Base-by-base conservation (phyloP, 2,329 filamentous ascomycete species). In the Aureobasidium lini region DNA sequence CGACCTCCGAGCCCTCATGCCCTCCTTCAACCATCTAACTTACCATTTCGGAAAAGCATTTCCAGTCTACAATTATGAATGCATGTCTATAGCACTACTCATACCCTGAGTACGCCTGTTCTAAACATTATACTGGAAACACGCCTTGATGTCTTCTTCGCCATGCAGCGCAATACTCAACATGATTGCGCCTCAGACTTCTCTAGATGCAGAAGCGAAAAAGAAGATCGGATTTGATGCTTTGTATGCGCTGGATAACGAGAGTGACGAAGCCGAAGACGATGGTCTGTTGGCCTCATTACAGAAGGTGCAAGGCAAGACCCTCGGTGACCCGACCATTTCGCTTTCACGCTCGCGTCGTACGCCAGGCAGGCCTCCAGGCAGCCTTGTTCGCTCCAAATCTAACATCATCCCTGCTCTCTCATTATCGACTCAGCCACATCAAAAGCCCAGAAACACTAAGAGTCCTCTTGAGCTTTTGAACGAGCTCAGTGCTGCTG, bases 211-310 rank as follows among this genome's bases (percentile, higher is more conserved):
- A 8, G 54, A 32, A 18, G 18, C 23, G 4, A 57, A 16, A 29
- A 69, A 69, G 61, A 62, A 63, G 61, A 58, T 59, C 13, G 32
- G 62, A 28, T 69, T 64, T 42, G 62, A 65, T 46, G 62, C 53
- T 3, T 60, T 69, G 18, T 64, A 64, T 32, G 59, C 60, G 2
- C 47, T 67, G 15, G 62, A 65, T 15, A 61, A 66, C 16, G 62
- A 65, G 15, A 40, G 44, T 15, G 65, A 66, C 28, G 64, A 66
- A 23, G 60, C 47, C 8, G 58, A 56, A 2, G 65, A 70, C 47
- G 16, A 57, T n/a, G 65, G 66, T 18, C 48, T 63, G n/a, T 44
- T 48, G 34, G 64, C 61, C 5, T 68, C 67, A 6, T 52, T 66
- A 18, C 18, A 49, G 3, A 62, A 49, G 18, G 57, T 66, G 57